Percentiles rank a stretch among this genome's conserved stretches.
Evolutionary conservation across 495 filamentous ascomycete species (phyloP).

Genomic region (Aspergillus sclerotioniger): DNA sequence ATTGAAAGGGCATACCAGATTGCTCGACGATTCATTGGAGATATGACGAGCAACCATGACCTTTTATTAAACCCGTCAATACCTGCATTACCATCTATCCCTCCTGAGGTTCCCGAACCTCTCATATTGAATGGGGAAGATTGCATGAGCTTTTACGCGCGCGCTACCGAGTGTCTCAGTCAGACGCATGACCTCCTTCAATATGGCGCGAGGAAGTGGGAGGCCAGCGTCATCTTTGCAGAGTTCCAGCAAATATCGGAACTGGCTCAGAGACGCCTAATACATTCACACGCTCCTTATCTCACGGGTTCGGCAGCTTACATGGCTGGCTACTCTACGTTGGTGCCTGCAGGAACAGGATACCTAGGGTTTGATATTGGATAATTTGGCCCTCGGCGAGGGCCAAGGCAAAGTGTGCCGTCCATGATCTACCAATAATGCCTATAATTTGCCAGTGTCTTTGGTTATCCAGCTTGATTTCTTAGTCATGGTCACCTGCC

Average conservation of each 20-base stretch:
- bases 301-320: slow-evolving; percentile 12
- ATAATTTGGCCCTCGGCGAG: slow-evolving; percentile 4
- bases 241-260: slow-evolving; percentile 30
- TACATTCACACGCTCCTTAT: slow-evolving; percentile 17
- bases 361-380: slow-evolving; percentile 14
- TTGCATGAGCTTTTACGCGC: slow-evolving; percentile 35
- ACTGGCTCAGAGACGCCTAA: slow-evolving; percentile 11
- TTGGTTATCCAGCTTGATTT: too few species aligned
- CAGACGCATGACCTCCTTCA: slow-evolving; percentile 35
- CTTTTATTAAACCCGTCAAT: slow-evolving; percentile 33
- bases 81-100: slow-evolving; percentile 32
- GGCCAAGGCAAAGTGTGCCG: background rate
- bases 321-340: slow-evolving; percentile 13
- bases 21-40: slow-evolving; percentile 30
- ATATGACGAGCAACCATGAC: slow-evolving; percentile 35
- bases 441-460: too few species aligned
- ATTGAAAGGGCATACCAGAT: slow-evolving; percentile 42
- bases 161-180: slow-evolving; percentile 34
- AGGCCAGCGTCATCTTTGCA: slow-evolving; percentile 25
- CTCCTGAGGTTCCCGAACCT: slow-evolving; percentile 35
- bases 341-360: slow-evolving; percentile 9
- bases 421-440: too few species aligned
- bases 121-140: slow-evolving; percentile 38
- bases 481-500: too few species aligned
- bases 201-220: slow-evolving; percentile 37